Base-by-base conservation (phyloP, 208 protist species). In the Leishmania aethiopica region DNA sequence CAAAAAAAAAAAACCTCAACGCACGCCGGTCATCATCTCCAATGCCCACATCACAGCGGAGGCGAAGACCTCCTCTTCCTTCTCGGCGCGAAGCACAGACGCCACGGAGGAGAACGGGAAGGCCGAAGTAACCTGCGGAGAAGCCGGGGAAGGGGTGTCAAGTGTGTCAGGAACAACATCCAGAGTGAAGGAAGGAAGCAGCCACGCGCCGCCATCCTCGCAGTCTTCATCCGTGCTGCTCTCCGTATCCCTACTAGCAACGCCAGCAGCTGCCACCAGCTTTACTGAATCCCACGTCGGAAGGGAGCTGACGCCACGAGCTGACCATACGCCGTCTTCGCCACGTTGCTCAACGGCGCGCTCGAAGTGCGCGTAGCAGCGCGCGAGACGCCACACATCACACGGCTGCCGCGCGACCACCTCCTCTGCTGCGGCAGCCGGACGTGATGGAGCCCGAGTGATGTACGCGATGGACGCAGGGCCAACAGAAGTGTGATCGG, bases 301-400 rank as follows among this genome's bases (percentile, higher is more conserved):
- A 55, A 32, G 70, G 11, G 42, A 51, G 25, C 42, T 53, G 28
- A 53, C 3, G 70, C 22, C 70, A 35, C 57, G 47, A 25, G 17
- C 55, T 78, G 53, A 64, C 74, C 74, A 78, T 66, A 78, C 74
- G 15, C 74, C 74, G 51, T 51, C 75, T 8, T 45, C 60, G 19
- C 75, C 75, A 37, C 55, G 59, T 40, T 79, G 75, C 75, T 79
- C 75, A 37, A 79, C 75, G 7, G 75, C 75, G 45, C 75, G 75
- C 45, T 79, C 75, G 28, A 79, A 60, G 59, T 47, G 75, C 2
- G 60, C 60, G 59, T 79, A 79, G 37, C 75, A 70, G 15, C 75
- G 75, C 75, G 57, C 60, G 37, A 79, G 75, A 15, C 53, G 45
- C 51, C 51, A 45, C 73, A 62, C 2, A 37, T 77, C 73, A 25